These are phyloP conservation scores for Grigorovia humatica DNA, from an alignment of 805 yeast species.

Conservation along the genomic window DNA sequence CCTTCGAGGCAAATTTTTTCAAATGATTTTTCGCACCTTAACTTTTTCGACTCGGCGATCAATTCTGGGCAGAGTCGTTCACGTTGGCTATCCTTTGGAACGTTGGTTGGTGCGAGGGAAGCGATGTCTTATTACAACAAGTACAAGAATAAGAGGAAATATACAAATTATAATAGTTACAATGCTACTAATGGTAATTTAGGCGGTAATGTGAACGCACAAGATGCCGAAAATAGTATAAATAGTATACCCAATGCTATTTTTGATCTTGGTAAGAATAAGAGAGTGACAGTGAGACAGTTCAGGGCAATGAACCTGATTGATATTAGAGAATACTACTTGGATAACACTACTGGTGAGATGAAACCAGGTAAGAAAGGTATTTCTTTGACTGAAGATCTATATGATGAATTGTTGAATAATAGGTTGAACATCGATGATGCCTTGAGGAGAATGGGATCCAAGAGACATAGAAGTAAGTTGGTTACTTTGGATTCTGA, in stretches of 20 bases:
- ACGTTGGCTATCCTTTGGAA: no score
- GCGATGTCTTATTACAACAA: slow-evolving; percentile 25
- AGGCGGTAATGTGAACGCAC: slow-evolving; percentile 4
- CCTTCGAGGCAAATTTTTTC: no score
- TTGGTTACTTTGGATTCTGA: slow-evolving; percentile 24
- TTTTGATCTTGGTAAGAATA: slow-evolving; percentile 44
- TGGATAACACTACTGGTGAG: slow-evolving; percentile 44
- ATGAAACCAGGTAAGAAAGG: slow-evolving; percentile 74
- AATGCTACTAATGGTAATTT: slow-evolving; percentile 4
- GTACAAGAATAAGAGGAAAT: slow-evolving; percentile 19
- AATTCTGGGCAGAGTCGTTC: no score
- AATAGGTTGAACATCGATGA: slow-evolving; percentile 30
- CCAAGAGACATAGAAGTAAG: slow-evolving; percentile 26
- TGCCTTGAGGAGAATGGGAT: slow-evolving; percentile 28
- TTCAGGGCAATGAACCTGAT: slow-evolving; percentile 59
- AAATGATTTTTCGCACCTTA: no score
- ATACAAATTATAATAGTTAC: slow-evolving; percentile 4
- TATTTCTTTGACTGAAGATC: slow-evolving; percentile 29
- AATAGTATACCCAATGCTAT: slow-evolving; percentile 18
- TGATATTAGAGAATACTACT: slow-evolving; percentile 79
- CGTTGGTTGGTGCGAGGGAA: no score
- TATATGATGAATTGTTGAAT: slow-evolving; percentile 27
- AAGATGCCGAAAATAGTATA: slow-evolving; percentile 1
- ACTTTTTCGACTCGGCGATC: no score
- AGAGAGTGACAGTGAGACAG: slow-evolving; percentile 62